Conservation (phyloP, 352 stramenopile genomes). For the Pythium catenulatum region DNA sequence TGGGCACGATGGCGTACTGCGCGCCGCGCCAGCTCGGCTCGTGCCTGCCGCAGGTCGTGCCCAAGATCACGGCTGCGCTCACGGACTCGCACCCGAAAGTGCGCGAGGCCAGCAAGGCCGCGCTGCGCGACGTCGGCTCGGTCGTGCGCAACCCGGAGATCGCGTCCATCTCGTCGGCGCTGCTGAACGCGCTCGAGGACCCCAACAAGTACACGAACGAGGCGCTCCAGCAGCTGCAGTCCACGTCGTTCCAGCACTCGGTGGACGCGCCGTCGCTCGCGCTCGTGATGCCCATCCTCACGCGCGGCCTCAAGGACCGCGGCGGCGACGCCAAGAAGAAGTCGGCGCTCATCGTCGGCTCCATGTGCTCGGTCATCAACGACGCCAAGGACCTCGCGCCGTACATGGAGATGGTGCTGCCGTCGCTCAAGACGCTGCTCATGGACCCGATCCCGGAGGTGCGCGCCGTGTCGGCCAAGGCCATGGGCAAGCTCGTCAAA, state of each 20-base stretch:
- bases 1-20: constrained; percentile 98
- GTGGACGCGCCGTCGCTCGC: constrained; percentile 99
- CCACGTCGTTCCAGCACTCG: constrained; percentile 98
- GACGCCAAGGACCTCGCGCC: constrained; percentile 98
- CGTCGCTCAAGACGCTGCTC: constrained; percentile 96
- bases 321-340: constrained; percentile 98
- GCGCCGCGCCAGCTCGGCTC: constrained; percentile 98
- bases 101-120: constrained; percentile 96
- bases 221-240: constrained; percentile 98
- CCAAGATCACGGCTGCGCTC: constrained; percentile 97
- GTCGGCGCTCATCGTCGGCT: constrained; percentile 98
- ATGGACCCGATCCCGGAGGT: constrained; percentile 97
- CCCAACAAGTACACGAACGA: constrained; percentile 94
- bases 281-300: constrained; percentile 99
- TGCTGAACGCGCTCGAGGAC: constrained; percentile 98
- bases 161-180: constrained; percentile 94
- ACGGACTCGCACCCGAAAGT: constrained; percentile 99
- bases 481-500: constrained; percentile 96
- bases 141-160: constrained; percentile 99
- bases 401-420: constrained; percentile 98
- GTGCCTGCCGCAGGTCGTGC: constrained; percentile 98
- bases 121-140: constrained; percentile 97
- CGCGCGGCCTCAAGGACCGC: constrained; percentile 98
- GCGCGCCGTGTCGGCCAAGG: constrained; percentile 96
- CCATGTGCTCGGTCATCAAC: constrained; percentile 99